These are phyloP conservation scores for Suhomyces sp. DNA, from an alignment of 805 yeast genomes.

Conservation along the genomic window DNA sequence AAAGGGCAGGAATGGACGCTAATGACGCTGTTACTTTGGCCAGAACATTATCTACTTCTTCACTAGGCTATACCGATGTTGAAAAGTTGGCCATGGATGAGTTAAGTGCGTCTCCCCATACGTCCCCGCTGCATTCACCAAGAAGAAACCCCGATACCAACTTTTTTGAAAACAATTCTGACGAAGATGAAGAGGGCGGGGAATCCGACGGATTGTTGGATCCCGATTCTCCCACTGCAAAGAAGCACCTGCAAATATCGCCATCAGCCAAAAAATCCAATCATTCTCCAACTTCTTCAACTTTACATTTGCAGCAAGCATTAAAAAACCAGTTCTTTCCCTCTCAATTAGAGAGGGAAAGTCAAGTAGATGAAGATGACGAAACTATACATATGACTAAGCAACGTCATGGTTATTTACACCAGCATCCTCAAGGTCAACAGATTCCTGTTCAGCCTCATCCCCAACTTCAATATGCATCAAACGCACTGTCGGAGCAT, in stretches of 20 bases:
- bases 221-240: slow-evolving; percentile 13
- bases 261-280: slow-evolving; percentile 2
- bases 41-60: slow-evolving; percentile 68
- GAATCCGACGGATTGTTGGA: slow-evolving; percentile 12
- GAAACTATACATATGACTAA: not conserved
- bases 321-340: slow-evolving; percentile 17
- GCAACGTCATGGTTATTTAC: not conserved
- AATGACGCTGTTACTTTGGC: slow-evolving; percentile 83
- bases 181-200: not conserved
- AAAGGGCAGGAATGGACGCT: slow-evolving; percentile 73
- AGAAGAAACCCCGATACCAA: slow-evolving; percentile 1
- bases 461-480: not conserved
- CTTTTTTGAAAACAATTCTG: not conserved
- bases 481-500: not conserved
- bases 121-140: slow-evolving; percentile 12
- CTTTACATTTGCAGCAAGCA: slow-evolving; percentile 14
- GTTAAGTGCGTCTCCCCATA: slow-evolving; percentile 6
- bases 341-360: slow-evolving; percentile 9
- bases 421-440: slow-evolving; percentile 1
- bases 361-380: not conserved
- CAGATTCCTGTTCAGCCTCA: not conserved
- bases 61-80: slow-evolving; percentile 56
- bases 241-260: slow-evolving; percentile 2
- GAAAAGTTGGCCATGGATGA: slow-evolving; percentile 32
- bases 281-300: slow-evolving; percentile 5